Evolutionary conservation across 768 basidiomycete genomes (phyloP), one percentile per base, ranked within the genome.

Genomic region (Neoboletus magnificus): DNA sequence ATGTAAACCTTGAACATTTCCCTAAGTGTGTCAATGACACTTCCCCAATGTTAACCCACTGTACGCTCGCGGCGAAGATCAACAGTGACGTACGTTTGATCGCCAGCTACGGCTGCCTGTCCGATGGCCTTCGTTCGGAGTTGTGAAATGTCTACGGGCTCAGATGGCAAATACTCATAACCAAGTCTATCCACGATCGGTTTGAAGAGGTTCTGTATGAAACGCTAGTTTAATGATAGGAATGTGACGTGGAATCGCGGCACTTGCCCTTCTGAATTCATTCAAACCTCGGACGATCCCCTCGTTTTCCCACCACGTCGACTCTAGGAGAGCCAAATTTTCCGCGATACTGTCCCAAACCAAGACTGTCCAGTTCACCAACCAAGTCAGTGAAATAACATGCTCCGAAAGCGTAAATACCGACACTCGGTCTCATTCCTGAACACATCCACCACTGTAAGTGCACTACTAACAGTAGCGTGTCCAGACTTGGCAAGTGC

Each of bases 251-350:
- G 27, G 25, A 48, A 56, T 53, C 36, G n/a, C 39, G 22, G 11
- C 10, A 68, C 81, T 52, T 66, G 87, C 89, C 64, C 77, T 73
- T 55, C 82, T 76, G 70, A 91, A 82, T 11, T 73, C 78, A 55
- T 89, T 77, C 46, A 95, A 65, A 45, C 77, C 74, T 36, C 77
- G 78, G 35, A 74, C 76, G 60, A 78, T 75, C 29, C 74, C 77
- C 33, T 71, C 74, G 64, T 92, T 74, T 70, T 96, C 93, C 89
- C 91, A 97, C 89, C 93, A 97, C 3, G 84, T 81, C 8, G 77
- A 79, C 11, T 76, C 67, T 30, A 97, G 70, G 35, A 74, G 69
- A 27, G 65, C 62, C 48, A 98, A 70, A 48, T 79, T 83, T 12
- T 76, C 73, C 4, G 79, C 72, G 45, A 95, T 84, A 53, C 83